Evolutionary conservation across 2,329 filamentous ascomycete genomes (phyloP).

Genomic region (Pyricularia pennisetigena): DNA sequence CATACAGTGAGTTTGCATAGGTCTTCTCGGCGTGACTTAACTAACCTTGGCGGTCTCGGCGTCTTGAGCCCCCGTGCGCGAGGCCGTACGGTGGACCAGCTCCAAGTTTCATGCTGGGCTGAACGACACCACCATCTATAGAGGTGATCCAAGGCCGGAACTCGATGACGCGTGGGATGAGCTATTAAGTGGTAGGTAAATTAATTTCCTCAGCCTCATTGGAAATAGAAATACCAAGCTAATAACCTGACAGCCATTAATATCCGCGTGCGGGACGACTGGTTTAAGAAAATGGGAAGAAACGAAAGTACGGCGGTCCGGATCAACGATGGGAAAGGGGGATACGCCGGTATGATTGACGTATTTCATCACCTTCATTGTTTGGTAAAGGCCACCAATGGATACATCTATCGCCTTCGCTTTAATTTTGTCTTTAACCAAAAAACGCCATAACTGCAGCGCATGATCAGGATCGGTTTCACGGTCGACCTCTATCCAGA

Average conservation of each 20-base stretch:
- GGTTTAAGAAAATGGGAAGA: background rate
- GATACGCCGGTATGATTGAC: background rate
- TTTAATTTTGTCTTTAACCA: background rate
- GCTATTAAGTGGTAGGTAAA: background rate
- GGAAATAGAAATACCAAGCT: background rate
- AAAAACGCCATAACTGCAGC: background rate
- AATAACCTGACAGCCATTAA: background rate
- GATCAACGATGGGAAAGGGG: background rate
- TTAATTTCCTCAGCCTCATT: background rate
- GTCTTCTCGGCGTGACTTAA: background rate
- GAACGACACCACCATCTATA: background rate
- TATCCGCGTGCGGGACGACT: background rate
- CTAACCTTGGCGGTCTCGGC: background rate
- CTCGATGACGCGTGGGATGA: background rate
- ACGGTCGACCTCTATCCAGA: background rate
- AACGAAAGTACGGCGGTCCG: background rate
- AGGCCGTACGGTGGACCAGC: background rate
- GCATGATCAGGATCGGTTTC: background rate
- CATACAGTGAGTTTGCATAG: background rate
- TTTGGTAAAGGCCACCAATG: background rate
- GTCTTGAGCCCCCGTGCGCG: background rate
- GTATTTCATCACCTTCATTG: background rate
- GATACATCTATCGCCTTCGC: background rate
- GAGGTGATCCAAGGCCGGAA: background rate
- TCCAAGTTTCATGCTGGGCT: background rate